phyloP scores from a whole-genome alignment of 768 basidiomycete genomes.

The Hemileccinum impolitum region DNA sequence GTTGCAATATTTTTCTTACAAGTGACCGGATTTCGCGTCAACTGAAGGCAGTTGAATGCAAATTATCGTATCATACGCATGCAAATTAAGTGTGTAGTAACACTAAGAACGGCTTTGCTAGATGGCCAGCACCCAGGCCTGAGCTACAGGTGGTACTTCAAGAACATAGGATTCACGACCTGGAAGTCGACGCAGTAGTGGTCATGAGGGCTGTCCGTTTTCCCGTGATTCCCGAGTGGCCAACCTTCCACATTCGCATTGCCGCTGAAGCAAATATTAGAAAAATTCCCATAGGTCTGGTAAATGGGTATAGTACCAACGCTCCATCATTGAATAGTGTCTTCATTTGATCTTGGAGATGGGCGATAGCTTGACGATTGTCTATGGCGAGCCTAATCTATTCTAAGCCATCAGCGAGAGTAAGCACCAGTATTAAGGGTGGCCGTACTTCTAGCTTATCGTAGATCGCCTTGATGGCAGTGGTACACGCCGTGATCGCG shows the following conservation, averaged over 20 bases:
- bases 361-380: slow-evolving; percentile 3
- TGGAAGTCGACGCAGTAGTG: background rate
- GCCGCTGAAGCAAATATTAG: slow-evolving; percentile 5
- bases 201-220: background rate
- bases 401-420: background rate
- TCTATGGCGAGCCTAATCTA: slow-evolving; percentile 15
- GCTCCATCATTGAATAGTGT: background rate
- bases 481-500: slow-evolving; percentile 5
- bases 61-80: background rate
- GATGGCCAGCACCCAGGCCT: slow-evolving; percentile 2
- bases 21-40: background rate
- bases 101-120: background rate
- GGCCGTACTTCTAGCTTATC: slow-evolving; percentile 5
- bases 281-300: background rate
- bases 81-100: background rate
- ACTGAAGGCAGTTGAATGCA: background rate
- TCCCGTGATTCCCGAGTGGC: background rate
- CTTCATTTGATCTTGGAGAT: slow-evolving; percentile 10
- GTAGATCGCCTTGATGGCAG: slow-evolving; percentile 10
- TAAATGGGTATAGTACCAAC: background rate
- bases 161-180: too few relatives aligned
- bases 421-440: background rate
- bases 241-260: slow-evolving; percentile 4
- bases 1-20: background rate
- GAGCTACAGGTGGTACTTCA: too few relatives aligned